These are phyloP conservation scores for Trichoderma sp. DNA, from an alignment of 2,329 filamentous ascomycete genomes.

Conservation along the genomic window DNA sequence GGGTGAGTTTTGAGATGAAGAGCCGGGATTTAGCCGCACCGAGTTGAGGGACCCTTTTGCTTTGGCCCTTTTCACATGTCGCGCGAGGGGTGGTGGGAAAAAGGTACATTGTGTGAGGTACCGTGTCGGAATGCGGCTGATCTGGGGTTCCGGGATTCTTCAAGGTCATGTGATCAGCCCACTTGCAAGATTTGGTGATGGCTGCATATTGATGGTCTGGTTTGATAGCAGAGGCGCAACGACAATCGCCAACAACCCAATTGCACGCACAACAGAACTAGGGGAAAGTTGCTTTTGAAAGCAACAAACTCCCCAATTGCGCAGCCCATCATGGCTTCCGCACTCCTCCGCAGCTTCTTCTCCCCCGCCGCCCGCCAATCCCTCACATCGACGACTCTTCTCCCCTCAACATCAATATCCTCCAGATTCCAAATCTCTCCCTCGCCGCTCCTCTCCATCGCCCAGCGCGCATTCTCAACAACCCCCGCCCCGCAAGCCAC, in stretches of 20 bases:
- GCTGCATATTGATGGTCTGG: neutral
- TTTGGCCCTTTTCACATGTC: constrained; percentile 19
- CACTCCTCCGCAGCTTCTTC: constrained; percentile 37
- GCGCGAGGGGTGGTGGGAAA: neutral
- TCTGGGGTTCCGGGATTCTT: constrained; percentile 5
- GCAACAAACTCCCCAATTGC: neutral
- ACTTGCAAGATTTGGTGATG: constrained; percentile 16
- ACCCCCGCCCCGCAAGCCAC: constrained; percentile 59
- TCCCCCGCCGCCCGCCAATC: constrained; percentile 31
- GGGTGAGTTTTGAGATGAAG: neutral
- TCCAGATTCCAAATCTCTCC: constrained; percentile 20
- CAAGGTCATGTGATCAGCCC: constrained; percentile 3
- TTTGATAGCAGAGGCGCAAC: neutral
- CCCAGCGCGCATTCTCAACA: constrained; percentile 48
- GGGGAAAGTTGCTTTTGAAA: neutral
- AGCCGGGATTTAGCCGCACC: neutral
- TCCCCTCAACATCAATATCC: constrained; percentile 23
- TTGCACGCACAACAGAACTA: neutral
- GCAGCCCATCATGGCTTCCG: constrained; percentile 33
- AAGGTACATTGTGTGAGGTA: neutral
- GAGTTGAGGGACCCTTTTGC: neutral
- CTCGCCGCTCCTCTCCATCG: constrained; percentile 25
- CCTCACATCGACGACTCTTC: constrained; percentile 24
- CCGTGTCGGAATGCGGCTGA: constrained; percentile 11
- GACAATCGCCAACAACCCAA: neutral